phyloP scores from a whole-genome alignment of 441 rosid species.

The Adansonia madagascariensis region DNA sequence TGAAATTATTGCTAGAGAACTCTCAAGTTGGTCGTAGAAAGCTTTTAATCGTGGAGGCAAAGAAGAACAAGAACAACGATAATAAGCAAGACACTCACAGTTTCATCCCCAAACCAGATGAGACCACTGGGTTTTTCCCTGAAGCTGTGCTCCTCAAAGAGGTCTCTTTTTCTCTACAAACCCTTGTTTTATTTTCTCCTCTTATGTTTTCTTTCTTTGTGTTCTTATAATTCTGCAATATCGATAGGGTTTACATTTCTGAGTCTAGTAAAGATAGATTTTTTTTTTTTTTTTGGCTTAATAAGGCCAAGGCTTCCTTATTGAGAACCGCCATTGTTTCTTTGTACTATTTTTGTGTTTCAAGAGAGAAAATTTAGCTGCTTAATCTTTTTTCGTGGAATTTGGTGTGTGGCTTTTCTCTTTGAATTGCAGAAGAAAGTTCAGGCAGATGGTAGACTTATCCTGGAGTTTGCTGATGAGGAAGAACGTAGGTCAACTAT shows the following conservation, averaged over 20 bases:
- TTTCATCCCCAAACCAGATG: constrained; percentile 61
- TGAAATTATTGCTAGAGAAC: constrained; percentile 21
- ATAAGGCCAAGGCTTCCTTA: background rate
- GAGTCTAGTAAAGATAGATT: background rate
- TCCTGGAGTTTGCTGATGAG: constrained; percentile 81
- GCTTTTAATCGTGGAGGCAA: constrained; percentile 46
- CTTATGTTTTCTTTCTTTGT: background rate
- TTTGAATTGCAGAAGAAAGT: constrained; percentile 66
- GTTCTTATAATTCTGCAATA: background rate
- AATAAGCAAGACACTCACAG: constrained; percentile 55
- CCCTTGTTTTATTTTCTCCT: background rate
- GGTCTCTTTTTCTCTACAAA: constrained; percentile 40
- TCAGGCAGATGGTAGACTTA: constrained; percentile 70
- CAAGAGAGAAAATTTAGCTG: background rate
- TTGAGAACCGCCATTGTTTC: background rate
- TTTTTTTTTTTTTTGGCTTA: background rate
- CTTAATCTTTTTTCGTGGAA: background rate
- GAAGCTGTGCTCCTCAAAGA: constrained; percentile 88
- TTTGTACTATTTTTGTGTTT: background rate
- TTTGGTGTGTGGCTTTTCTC: constrained; percentile 19
- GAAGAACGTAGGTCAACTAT: constrained; percentile 67
- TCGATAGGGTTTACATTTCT: constrained; percentile 13
- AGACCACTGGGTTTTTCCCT: constrained; percentile 71
- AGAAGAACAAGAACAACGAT: constrained; percentile 43
- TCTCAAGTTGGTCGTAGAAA: constrained; percentile 40